Evolutionary conservation across 306 rosid species (phyloP), one percentile per base, ranked within the genome.

Genomic region (Lathyrus aphaca): DNA sequence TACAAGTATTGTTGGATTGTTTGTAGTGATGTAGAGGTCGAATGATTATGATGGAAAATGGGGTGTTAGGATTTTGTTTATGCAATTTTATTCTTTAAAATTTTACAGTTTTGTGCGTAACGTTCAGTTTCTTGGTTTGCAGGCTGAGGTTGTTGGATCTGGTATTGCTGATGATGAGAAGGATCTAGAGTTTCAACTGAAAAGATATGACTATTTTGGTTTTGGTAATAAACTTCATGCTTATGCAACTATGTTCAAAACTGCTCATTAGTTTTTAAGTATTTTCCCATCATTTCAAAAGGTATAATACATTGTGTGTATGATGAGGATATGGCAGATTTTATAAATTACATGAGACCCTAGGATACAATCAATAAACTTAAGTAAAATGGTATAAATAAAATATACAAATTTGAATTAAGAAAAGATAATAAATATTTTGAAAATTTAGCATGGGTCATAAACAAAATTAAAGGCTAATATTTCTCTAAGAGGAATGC

Each of bases 131-230:
- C 70, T 2, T 77, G 77, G 60, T 72, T 86, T 80, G 61, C 85
- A 94, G 98, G 97, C 97, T 68, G 95, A 88, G 77, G 93, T 88
- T 48, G 72, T 65, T 74, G 89, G 85, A 44, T 71, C 93, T 53
- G 71, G 66, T 71, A 70, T 59, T 56, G 71, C 81, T 15, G 85
- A 87, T 59, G 92, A 76, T 30, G 89, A 83, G 57, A 83, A 79
- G 49, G 86, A 85, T 61, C 82, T 83, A 0, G 98, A 94, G 71
- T 94, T 91, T 80, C 90, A 73, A 21, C 64, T 94, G 76, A 85
- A 80, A 73, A 86, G 84, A 76, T 87, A 74, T 59, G 97, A 94
- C 78, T 94, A 85, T 83, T 94, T 90, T 81, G 98, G 97, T 72
- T 74, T 88, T 71, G 88, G 92, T 86, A 71, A 82, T 82, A 58